These are phyloP conservation scores for Coix lacrymajobi DNA, from an alignment of 176 grass and related monocot genomes.

Conservation along the genomic window DNA sequence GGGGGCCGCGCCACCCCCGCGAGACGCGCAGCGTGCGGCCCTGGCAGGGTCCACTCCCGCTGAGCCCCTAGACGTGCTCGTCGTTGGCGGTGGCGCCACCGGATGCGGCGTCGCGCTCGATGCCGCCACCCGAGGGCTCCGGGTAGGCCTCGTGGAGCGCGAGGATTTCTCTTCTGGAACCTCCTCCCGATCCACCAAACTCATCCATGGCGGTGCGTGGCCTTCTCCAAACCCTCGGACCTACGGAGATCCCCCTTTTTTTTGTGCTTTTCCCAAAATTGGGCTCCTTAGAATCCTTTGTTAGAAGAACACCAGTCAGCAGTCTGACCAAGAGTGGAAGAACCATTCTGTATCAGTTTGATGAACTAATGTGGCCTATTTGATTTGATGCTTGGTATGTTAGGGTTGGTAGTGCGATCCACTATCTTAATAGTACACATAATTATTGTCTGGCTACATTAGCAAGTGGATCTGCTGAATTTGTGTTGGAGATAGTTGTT, in stretches of 20 bases:
- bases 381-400: not conserved
- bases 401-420: not conserved
- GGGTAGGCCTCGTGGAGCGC: slow-evolving; percentile 92
- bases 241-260: not conserved
- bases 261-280: not conserved
- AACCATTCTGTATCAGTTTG: not conserved
- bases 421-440: not conserved
- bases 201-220: slow-evolving; percentile 83
- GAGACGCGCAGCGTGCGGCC: slow-evolving; percentile 52
- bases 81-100: slow-evolving; percentile 79
- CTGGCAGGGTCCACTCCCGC: slow-evolving; percentile 47
- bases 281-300: not conserved
- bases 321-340: not conserved
- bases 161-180: slow-evolving; percentile 98
- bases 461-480: not conserved
- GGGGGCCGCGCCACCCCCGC: slow-evolving; percentile 40
- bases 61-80: slow-evolving; percentile 75
- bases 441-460: not conserved
- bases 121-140: slow-evolving; percentile 70
- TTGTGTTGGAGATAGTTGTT: not conserved
- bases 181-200: slow-evolving; percentile 87
- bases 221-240: not conserved
- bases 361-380: not conserved
- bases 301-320: not conserved
- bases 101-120: slow-evolving; percentile 83